phyloP scores from a whole-genome alignment of 352 stramenopile genomes.

The Pythium insidiosum region DNA sequence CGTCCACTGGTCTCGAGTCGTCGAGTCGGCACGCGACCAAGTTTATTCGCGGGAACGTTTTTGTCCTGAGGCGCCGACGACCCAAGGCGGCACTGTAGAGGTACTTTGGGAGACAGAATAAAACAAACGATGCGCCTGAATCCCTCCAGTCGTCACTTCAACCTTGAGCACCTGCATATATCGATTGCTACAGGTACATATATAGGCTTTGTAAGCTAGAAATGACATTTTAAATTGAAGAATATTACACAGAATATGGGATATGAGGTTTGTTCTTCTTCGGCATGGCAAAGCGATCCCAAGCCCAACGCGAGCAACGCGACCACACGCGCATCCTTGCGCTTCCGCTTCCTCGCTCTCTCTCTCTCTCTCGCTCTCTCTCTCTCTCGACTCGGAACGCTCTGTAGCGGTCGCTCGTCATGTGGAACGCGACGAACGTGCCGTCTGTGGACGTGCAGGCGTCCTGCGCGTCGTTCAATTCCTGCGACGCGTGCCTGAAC shows the following conservation, averaged over 20 bases:
- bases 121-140: too few species aligned
- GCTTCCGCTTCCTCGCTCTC: too few species aligned
- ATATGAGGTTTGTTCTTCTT: too few species aligned
- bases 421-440: slow-evolving; percentile 8
- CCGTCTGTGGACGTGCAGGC: slow-evolving; percentile 13
- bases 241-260: background rate
- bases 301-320: too few species aligned
- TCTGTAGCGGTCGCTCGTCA: background rate
- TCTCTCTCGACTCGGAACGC: slow-evolving; percentile 4
- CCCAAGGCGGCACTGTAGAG: too few species aligned
- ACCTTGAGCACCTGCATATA: slow-evolving; percentile 5
- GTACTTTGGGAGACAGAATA: slow-evolving; percentile 9
- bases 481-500: slow-evolving; percentile 70
- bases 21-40: too few species aligned
- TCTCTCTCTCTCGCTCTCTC: background rate
- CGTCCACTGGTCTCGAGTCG: too few species aligned
- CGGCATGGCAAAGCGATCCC: too few species aligned
- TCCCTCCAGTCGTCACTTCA: too few species aligned
- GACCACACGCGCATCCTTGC: too few species aligned
- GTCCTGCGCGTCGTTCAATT: slow-evolving; percentile 42
- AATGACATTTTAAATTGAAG: background rate
- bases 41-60: too few species aligned
- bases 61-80: slow-evolving; percentile 5
- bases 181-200: background rate
- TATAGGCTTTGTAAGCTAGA: too few species aligned